phyloP scores from a whole-genome alignment of 164 flowering plant genomes.

The Macadamia tetraphylla region DNA sequence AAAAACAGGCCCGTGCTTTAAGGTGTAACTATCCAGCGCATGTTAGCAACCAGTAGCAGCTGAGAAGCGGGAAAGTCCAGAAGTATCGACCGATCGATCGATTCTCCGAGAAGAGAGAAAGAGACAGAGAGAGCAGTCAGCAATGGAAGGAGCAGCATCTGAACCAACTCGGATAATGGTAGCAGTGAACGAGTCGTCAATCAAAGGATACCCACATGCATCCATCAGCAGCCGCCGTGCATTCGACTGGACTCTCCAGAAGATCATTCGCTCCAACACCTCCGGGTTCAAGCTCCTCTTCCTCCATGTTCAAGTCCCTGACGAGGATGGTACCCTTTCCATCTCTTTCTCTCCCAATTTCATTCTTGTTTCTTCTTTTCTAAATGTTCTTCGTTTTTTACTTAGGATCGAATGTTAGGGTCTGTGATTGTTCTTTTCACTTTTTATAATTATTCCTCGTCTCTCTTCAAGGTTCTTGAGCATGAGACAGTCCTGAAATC shows the following conservation, averaged over 20 bases:
- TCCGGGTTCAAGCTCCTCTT: slow-evolving; percentile 77
- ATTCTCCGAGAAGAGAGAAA: not conserved
- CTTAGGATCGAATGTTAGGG: too few species aligned
- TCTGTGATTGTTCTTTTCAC: too few species aligned
- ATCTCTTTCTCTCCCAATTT: slow-evolving; percentile 5
- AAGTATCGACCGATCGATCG: not conserved
- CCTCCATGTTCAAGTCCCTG: slow-evolving; percentile 89
- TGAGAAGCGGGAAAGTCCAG: not conserved
- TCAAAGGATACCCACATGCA: slow-evolving; percentile 82
- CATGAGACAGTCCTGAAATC: too few species aligned
- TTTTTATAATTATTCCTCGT: too few species aligned
- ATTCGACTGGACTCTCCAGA: slow-evolving; percentile 81
- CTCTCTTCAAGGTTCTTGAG: too few species aligned
- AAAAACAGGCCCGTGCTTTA: too few species aligned
- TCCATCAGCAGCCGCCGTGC: slow-evolving; percentile 90
- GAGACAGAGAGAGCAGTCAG: not conserved
- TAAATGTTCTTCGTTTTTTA: too few species aligned
- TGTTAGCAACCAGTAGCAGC: not conserved
- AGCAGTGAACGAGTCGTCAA: slow-evolving; percentile 81
- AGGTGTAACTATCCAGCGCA: too few species aligned
- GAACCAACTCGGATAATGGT: slow-evolving; percentile 74
- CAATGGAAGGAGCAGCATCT: slow-evolving; percentile 21
- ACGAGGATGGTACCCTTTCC: slow-evolving; percentile 69
- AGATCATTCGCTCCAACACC: slow-evolving; percentile 66
- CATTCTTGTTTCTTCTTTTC: not conserved